A percentile compares a stretch with the other conserved stretches of the same genome.
Evolutionary conservation across 306 rosid genomes (phyloP).

Genomic region (Vigna hirtella): DNA sequence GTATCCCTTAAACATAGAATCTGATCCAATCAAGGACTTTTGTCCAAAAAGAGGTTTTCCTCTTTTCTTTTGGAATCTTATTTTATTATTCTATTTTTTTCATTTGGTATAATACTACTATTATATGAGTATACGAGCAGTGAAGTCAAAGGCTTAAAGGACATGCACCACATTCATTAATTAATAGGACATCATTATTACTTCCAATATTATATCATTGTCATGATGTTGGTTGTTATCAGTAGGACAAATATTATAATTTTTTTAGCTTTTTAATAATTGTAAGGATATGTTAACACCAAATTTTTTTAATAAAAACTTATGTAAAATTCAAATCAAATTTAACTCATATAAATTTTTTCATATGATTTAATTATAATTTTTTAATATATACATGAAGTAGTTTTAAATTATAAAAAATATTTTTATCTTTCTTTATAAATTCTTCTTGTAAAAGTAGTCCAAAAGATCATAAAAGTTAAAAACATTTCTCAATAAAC

Average conservation of each 20-base stretch:
- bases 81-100: not conserved
- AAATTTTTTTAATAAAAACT: too few species aligned
- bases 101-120: not conserved
- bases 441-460: too few species aligned
- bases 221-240: slow-evolving; percentile 7
- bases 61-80: not conserved
- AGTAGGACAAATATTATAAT: not conserved
- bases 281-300: not conserved
- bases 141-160: not conserved
- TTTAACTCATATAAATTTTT: too few species aligned
- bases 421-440: too few species aligned
- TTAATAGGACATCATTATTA: slow-evolving; percentile 12
- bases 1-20: not conserved
- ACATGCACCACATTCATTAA: not conserved
- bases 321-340: too few species aligned
- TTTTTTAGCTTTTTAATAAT: not conserved
- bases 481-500: too few species aligned
- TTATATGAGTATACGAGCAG: not conserved
- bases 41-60: not conserved
- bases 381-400: too few species aligned
- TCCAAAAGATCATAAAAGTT: too few species aligned
- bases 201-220: not conserved
- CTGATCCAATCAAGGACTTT: not conserved
- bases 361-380: too few species aligned
- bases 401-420: too few species aligned